Percentiles rank a stretch among this genome's conserved stretches.
Evolutionary conservation across 164 flowering plant genomes (phyloP).

Genomic region (Warburgia ugandensis): DNA sequence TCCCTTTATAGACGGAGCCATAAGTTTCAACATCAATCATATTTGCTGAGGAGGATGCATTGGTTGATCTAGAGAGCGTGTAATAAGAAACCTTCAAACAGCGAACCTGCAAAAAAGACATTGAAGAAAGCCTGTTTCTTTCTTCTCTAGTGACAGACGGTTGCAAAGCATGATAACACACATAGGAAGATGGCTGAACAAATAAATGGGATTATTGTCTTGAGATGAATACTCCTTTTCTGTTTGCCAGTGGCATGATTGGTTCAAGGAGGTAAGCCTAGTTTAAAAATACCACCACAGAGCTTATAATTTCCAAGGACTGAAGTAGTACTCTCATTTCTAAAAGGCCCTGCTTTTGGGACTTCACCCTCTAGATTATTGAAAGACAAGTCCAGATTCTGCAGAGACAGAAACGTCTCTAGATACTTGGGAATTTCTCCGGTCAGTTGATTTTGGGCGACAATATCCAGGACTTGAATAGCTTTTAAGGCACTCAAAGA

Average conservation of each 20-base stretch:
- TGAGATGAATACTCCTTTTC: background rate
- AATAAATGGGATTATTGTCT: background rate
- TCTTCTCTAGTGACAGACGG: background rate
- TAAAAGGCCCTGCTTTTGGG: conserved; percentile 12
- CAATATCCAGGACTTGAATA: conserved; percentile 7
- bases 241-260: background rate
- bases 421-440: conserved; percentile 13
- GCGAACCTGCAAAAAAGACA: background rate
- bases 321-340: conserved; percentile 8
- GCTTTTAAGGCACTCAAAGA: conserved; percentile 9
- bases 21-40: conserved; percentile 3
- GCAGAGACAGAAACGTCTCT: background rate
- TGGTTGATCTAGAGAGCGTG: conserved; percentile 6
- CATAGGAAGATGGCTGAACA: background rate
- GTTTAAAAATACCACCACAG: conserved; percentile 8
- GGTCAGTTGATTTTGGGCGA: conserved; percentile 12
- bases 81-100: background rate
- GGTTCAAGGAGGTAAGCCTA: conserved; percentile 2
- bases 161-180: background rate
- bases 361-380: conserved; percentile 8
- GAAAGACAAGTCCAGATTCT: conserved; percentile 7
- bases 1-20: no score
- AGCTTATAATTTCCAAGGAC: conserved; percentile 3
- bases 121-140: background rate
- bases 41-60: conserved; percentile 6